phyloP scores from a whole-genome alignment of 257 asterid genomes.

The Plantago ovata region DNA sequence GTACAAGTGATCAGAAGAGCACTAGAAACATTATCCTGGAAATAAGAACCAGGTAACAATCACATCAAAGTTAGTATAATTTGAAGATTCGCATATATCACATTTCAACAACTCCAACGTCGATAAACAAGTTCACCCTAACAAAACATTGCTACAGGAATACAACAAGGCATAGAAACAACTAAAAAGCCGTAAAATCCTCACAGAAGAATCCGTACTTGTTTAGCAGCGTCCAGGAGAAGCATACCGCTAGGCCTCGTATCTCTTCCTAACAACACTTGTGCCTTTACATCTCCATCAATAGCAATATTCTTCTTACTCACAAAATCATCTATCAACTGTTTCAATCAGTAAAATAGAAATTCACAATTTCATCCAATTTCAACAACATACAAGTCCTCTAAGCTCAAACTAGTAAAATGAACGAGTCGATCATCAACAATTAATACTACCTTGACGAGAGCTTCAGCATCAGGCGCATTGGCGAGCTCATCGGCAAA shows the following conservation, averaged over 20 bases:
- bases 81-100: too few relatives aligned
- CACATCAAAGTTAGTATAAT: too few relatives aligned
- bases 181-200: constrained; percentile 5
- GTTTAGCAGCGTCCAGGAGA: constrained; percentile 75
- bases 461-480: constrained; percentile 55
- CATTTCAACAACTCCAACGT: too few relatives aligned
- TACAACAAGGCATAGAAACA: background rate
- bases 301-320: constrained; percentile 56
- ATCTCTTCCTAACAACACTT: constrained; percentile 79
- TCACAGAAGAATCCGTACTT: constrained; percentile 35
- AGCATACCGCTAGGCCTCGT: constrained; percentile 86
- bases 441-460: constrained; percentile 48
- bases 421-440: background rate
- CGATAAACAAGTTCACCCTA: too few relatives aligned
- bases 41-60: too few relatives aligned
- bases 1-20: too few relatives aligned
- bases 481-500: constrained; percentile 78
- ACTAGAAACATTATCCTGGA: too few relatives aligned
- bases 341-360: constrained; percentile 25
- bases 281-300: constrained; percentile 42
- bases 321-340: constrained; percentile 67
- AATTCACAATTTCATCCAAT: constrained; percentile 10
- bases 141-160: background rate
- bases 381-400: constrained; percentile 2
- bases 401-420: constrained; percentile 7